Base-by-base conservation (phyloP, 2,329 filamentous ascomycete species). In the Pseudopithomyces maydicus region DNA sequence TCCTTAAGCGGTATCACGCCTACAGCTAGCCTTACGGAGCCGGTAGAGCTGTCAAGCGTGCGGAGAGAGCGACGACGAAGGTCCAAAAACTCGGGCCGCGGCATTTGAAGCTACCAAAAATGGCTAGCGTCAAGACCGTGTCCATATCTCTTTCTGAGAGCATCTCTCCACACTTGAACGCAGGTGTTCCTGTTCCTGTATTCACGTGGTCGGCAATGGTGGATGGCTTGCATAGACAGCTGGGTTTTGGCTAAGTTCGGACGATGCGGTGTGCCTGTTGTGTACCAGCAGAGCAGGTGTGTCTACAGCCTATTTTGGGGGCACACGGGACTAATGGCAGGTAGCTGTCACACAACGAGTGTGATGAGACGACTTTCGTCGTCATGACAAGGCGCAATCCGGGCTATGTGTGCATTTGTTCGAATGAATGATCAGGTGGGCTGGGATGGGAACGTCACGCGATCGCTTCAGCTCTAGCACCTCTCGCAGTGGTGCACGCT, bases 91-190 rank as follows among this genome's bases (percentile, higher is more conserved):
- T 42, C 38, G 36, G 38, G 23, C 36, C 36, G 48, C 50, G 50
- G 50, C 50, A 52, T 52, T 52, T 51, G 48, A 32, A 41, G 20
- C 11, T 29, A 23, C n/a, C 45, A 23, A 6, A 20, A 23, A 10
- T 38, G 38, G 48, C 38, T 51, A 51, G 48, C 38, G 47, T 20
- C 8, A 8, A 6, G 19, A 5, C 44, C 17, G 35, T 23, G 17
- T 17, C n/a, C n/a, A 38, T 23, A 23, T 23, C 32, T 33, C n/a
- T 38, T 26, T 12, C 29, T 20, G n/a, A 26, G 19, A 26, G n/a
- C 44, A 47, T 47, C 29, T 33, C 4, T 5, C n/a, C 22, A 45
- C 19, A 35, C n/a, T 17, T 14, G 29, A 36, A 23, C 20, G 23
- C 23, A 35, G 3, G 26, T 32, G 12, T 51, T 15, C 15, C 38